A percentile compares a stretch with the other conserved stretches of the same genome.
These are phyloP conservation scores for Trichoderma citrinoviride DNA, from an alignment of 2,329 filamentous ascomycete genomes.

Conservation along the genomic window DNA sequence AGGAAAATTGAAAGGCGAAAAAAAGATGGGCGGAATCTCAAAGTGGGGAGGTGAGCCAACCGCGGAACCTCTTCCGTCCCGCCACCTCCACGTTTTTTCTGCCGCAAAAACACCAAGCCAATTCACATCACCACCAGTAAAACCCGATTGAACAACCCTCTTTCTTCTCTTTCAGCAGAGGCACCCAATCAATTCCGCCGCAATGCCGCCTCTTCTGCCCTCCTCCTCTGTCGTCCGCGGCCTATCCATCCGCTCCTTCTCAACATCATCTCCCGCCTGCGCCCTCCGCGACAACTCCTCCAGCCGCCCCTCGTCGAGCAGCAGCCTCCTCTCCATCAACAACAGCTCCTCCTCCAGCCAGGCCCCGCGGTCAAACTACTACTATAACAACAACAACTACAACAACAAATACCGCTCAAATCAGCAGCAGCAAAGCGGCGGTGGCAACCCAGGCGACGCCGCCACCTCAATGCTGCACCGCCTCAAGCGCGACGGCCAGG, in stretches of 20 bases:
- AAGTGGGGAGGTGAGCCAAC: slow-evolving; percentile 5
- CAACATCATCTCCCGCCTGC: slow-evolving; percentile 30
- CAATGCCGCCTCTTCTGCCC: slow-evolving; percentile 44
- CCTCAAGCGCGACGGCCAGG: slow-evolving; percentile 27
- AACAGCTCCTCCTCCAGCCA: slow-evolving; percentile 3
- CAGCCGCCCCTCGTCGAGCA: slow-evolving; percentile 26
- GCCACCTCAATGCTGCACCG: slow-evolving; percentile 32
- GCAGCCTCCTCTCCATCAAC: slow-evolving; percentile 28
- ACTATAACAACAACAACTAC: too few relatives aligned
- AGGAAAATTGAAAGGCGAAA: slow-evolving; percentile 1
- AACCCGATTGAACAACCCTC: background rate
- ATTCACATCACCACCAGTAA: slow-evolving; percentile 10
- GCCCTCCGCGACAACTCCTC: slow-evolving; percentile 26
- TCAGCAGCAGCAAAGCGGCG: background rate
- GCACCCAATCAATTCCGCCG: background rate
- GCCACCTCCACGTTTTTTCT: slow-evolving; percentile 9
- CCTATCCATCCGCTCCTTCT: slow-evolving; percentile 31
- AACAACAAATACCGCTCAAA: too few relatives aligned
- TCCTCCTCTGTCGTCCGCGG: slow-evolving; percentile 28
- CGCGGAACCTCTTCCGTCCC: slow-evolving; percentile 19
- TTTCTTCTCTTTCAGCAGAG: background rate
- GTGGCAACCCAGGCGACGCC: slow-evolving; percentile 28
- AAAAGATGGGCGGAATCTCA: background rate
- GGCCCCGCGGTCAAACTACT: slow-evolving; percentile 13
- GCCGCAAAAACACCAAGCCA: slow-evolving; percentile 12